Evolutionary conservation across 495 filamentous ascomycete genomes (phyloP), one percentile per base, ranked within the genome.

Genomic region (Trichoderma asperelloides): DNA sequence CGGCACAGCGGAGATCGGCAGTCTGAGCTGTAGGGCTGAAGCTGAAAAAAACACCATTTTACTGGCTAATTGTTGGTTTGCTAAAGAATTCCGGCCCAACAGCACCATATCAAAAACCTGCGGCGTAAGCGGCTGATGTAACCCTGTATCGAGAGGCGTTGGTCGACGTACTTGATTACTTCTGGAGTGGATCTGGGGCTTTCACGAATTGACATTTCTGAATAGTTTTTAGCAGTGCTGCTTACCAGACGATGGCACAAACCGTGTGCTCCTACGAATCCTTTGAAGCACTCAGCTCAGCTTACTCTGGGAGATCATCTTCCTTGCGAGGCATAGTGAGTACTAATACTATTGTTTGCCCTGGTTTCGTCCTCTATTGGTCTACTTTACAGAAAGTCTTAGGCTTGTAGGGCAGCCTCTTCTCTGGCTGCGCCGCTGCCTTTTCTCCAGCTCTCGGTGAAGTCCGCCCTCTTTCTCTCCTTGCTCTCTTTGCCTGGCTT

Each of bases 381-480:
- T 51, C 25, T 25, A 37, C 33, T 64, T 27, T 21, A 45, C 41
- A 21, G 2, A 2, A 16, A 30, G 11, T 21, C 15, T 33, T 76
- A 81, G 12, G 74, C 76, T 69, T 81, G 79, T 64, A 81, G 63
- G 40, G 78, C 78, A 47, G 71, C 70, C 27, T 81, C 78, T 67
- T 80, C 75, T 69, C 85, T 77, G 67, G 71, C 79, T 5, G 81
- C 79, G 69, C 85, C 71, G 72, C 83, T 85, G 18, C 85, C 85
- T 28, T 83, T 82, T 69, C 74, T 79, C 85, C 85, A 87, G 13
- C 75, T 70, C 71, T 79, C 73, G 66, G 79, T 86, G 45, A 84
- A 84, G 77, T 88, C 85, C 68, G 70, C 68, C 66, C 76, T 77
- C 21, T 71, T 68, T 68, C 70, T 76, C 51, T 73, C 51, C 39